Base-by-base conservation (phyloP, 345 rosid species). In the Triadica sebifera region DNA sequence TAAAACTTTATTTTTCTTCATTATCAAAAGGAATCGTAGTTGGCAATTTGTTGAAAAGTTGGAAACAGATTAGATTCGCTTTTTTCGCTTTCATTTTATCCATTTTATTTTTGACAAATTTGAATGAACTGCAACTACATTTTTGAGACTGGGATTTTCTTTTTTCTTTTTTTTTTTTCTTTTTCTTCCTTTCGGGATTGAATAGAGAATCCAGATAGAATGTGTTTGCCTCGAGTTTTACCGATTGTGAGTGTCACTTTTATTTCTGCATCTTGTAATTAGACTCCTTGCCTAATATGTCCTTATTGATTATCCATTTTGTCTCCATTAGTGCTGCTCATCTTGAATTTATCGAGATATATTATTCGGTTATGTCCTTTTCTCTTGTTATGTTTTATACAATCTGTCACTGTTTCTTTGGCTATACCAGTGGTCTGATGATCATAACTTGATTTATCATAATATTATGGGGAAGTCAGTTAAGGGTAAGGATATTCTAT, bases 301-400 rank as follows among this genome's bases (percentile, higher is more conserved):
- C 57, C 9, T 45, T 71, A 12, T 58, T 64, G 25, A 45, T 55
- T 70, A 16, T 53, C 41, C 24, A 59, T 74, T 73, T 73, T 78
- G 73, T 65, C 60, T 65, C 29, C 56, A 41, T 43, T 47, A 34
- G 63, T 55, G 65, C 55, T 73, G 65, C 60, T 24, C 1, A 51
- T 69, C 70, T 67, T n/a, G 59, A 64, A 76, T 29, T 24, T 66
- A 22, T 67, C 34, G 61, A 47, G 17, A 24, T 39, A 24, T 46
- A 55, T 57, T 55, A 50, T 65, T 41, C 41, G 45, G 55, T 49
- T n/a, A 37, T 4, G 68, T 34, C 62, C 19, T 83, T 73, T 70
- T 81, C 59, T 66, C 68, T 75, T 72, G 34, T 52, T 74, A 70
- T 66, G n/a, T n/a, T n/a, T n/a, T n/a, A n/a, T n/a, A n/a, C n/a